These are phyloP conservation scores for Chalciporus piperatus DNA, from an alignment of 768 basidiomycete genomes.

Conservation along the genomic window DNA sequence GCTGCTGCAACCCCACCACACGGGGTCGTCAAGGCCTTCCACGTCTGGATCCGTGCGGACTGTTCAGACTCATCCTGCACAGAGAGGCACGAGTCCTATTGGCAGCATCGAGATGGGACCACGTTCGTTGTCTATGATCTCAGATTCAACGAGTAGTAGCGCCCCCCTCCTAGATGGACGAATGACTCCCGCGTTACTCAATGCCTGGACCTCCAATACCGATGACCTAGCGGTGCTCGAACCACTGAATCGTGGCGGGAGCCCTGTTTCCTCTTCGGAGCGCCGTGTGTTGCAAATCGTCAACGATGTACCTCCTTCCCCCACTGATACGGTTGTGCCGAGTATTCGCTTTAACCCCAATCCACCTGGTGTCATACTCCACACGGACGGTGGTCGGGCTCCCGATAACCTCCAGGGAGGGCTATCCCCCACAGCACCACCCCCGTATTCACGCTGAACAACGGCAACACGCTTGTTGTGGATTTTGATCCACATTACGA, in stretches of 20 bases:
- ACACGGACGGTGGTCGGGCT: conserved; percentile 26
- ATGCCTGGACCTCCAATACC: conserved; percentile 16
- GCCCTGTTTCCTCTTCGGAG: conserved; percentile 18
- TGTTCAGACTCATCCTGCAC: conserved; percentile 18
- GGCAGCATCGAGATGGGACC: conserved; percentile 7
- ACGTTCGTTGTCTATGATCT: conserved; percentile 22
- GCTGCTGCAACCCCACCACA: conserved; percentile 17
- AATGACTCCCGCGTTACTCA: conserved; percentile 1
- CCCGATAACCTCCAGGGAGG: background rate
- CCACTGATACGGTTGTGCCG: conserved; percentile 10
- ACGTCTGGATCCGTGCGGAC: conserved; percentile 42
- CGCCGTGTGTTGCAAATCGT: conserved; percentile 27
- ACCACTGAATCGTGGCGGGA: conserved; percentile 19
- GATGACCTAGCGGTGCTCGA: conserved; percentile 20
- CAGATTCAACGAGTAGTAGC: conserved; percentile 11
- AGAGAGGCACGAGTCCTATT: conserved; percentile 6
- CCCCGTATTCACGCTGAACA: conserved; percentile 22
- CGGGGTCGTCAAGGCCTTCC: conserved; percentile 38
- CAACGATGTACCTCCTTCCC: conserved; percentile 24
- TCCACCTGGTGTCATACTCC: conserved; percentile 16
- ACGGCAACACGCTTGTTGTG: background rate
- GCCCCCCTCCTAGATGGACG: conserved; percentile 5
- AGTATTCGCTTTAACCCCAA: background rate
- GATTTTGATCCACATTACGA: conserved; percentile 10
- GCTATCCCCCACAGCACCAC: conserved; percentile 12